phyloP scores from a whole-genome alignment of 768 basidiomycete species.

The Chiua virens region DNA sequence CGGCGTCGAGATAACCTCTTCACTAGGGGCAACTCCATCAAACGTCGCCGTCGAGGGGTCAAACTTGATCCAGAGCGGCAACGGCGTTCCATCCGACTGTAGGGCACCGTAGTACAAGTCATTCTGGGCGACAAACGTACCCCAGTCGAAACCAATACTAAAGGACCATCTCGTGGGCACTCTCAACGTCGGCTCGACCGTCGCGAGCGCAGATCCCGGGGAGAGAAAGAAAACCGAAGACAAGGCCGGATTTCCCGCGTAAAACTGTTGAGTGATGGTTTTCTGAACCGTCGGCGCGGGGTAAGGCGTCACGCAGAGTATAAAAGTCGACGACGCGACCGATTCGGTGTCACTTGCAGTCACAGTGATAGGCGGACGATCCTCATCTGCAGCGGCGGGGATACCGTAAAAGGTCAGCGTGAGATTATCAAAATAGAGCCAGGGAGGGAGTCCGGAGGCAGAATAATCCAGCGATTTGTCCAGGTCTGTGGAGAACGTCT shows the following conservation, averaged over 20 bases:
- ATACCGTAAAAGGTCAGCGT: slow-evolving; percentile 67
- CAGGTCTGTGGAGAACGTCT: slow-evolving; percentile 59
- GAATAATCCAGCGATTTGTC: slow-evolving; percentile 50
- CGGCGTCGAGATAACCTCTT: slow-evolving; percentile 39
- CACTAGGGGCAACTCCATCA: slow-evolving; percentile 69
- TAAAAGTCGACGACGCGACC: slow-evolving; percentile 51
- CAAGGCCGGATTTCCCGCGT: slow-evolving; percentile 55
- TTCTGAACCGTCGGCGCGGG: slow-evolving; percentile 53
- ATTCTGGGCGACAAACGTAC: slow-evolving; percentile 53
- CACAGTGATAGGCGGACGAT: slow-evolving; percentile 58
- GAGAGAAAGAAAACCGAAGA: slow-evolving; percentile 75
- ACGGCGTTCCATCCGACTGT: slow-evolving; percentile 61
- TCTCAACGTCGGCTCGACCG: slow-evolving; percentile 55
- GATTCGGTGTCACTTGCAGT: slow-evolving; percentile 57
- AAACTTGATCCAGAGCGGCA: slow-evolving; percentile 79
- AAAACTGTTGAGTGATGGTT: slow-evolving; percentile 62
- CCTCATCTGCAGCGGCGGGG: slow-evolving; percentile 63
- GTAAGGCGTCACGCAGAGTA: slow-evolving; percentile 55
- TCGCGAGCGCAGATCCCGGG: slow-evolving; percentile 55
- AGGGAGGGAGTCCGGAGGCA: slow-evolving; percentile 60
- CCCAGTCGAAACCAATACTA: slow-evolving; percentile 76
- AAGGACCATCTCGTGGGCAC: slow-evolving; percentile 87
- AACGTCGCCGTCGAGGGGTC: slow-evolving; percentile 68
- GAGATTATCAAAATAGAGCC: slow-evolving; percentile 71
- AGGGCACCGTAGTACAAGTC: slow-evolving; percentile 63